Base-by-base conservation (phyloP, 768 basidiomycete species). In the Psilocybe cyanescens region DNA sequence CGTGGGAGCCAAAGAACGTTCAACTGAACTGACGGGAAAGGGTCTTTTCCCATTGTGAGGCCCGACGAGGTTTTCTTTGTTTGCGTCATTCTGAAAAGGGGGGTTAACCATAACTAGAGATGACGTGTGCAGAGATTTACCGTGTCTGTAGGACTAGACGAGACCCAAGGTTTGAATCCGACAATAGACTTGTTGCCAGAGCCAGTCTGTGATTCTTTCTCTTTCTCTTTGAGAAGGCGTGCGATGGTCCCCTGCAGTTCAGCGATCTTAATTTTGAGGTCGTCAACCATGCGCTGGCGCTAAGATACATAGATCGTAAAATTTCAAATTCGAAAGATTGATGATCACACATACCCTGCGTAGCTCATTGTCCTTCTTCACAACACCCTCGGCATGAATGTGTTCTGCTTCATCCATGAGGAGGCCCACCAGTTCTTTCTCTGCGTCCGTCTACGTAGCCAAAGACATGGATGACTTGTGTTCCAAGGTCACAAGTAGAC, bases 341-440 rank as follows among this genome's bases (percentile, higher is more conserved):
- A 44, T 33, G 17, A 14, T 8, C 2, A 31, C 8, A 28, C 76
- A 46, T 62, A 86, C 86, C 62, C 81, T 76, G 60, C 80, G 81
- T 30, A 88, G 76, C 57, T 87, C 85, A 64, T 87, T 86, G 55
- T 76, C 76, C 68, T 86, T 86, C 28, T 75, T 77, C 31, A 86
- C 78, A 39, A 81, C 73, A 16, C 82, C 81, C 55, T 85, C 79
- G 62, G 86, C 86, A 64, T 86, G 79, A 19, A 81, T 70, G 9
- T 77, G 75, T 54, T 81, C 76, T 14, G 82, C 77, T 50, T 80
- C 70, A 44, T 73, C 72, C 63, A 83, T 75, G 31, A 88, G 65
- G 51, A 74, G 71, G 55, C 78, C 71, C 7, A 83, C 80, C 50
- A 88, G 78, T 3, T 71, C 76, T 67, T 79, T 83, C 68, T 88